These are phyloP conservation scores for Ensete glaucum DNA, from an alignment of 176 grass and related monocot genomes.

Conservation along the genomic window DNA sequence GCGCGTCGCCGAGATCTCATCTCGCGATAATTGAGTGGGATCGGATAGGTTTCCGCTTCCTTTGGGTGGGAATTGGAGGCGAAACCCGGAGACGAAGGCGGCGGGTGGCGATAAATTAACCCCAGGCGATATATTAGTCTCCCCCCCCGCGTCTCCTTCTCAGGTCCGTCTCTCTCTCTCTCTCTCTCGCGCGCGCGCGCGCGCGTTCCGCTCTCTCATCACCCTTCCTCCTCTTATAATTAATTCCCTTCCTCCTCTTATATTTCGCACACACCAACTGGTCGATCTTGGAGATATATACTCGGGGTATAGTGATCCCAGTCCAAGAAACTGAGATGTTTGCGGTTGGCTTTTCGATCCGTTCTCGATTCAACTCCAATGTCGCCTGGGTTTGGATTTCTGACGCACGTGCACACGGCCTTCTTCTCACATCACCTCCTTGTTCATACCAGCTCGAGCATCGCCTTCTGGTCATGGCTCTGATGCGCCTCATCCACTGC, in stretches of 20 bases:
- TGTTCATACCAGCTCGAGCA: no score
- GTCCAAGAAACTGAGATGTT: no score
- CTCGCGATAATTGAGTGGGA: background rate
- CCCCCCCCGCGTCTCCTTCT: no score
- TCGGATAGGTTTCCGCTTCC: background rate
- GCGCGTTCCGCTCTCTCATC: background rate
- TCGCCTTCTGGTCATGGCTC: no score
- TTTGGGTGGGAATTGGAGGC: background rate
- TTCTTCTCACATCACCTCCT: no score
- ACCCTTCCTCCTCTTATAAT: background rate
- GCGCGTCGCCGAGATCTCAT: background rate
- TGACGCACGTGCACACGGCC: no score
- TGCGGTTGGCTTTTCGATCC: no score
- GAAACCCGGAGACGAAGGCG: background rate
- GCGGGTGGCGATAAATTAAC: background rate
- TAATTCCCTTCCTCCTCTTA: background rate
- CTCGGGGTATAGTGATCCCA: no score
- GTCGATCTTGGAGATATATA: background rate
- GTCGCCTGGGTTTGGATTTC: no score
- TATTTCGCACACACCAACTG: background rate
- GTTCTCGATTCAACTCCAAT: no score
- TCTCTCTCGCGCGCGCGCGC: background rate
- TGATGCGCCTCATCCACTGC: no score
- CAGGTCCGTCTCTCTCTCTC: background rate
- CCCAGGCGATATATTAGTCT: background rate